phyloP scores from a whole-genome alignment of 2,329 filamentous ascomycete species.

The Thermomyces lanuginosus region DNA sequence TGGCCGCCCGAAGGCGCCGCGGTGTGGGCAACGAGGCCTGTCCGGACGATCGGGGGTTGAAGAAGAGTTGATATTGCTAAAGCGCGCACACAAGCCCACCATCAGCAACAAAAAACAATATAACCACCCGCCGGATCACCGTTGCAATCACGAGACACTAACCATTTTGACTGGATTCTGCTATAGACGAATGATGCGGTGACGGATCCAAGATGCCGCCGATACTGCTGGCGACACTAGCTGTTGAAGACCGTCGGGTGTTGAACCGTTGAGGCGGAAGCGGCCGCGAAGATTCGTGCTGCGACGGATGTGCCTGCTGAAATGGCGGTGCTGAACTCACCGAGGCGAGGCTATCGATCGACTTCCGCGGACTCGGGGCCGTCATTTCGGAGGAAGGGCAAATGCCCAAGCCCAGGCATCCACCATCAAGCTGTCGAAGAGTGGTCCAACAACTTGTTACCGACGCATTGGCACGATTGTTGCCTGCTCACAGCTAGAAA shows the following conservation, averaged over 20 bases:
- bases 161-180: slow-evolving; percentile 76
- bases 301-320: slow-evolving; percentile 31
- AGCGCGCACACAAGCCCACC: neutral
- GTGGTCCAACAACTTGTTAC: neutral
- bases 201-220: slow-evolving; percentile 65
- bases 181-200: slow-evolving; percentile 41
- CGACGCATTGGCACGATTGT: neutral
- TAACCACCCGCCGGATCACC: neutral
- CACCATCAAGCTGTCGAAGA: slow-evolving; percentile 4
- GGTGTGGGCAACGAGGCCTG: slow-evolving; percentile 67
- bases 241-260: slow-evolving; percentile 57
- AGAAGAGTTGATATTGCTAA: slow-evolving; percentile 84
- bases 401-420: slow-evolving; percentile 5
- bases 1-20: slow-evolving; percentile 52
- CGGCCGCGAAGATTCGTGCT: slow-evolving; percentile 21
- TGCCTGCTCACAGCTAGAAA: no score
- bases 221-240: slow-evolving; percentile 76
- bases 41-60: slow-evolving; percentile 75
- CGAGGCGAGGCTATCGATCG: slow-evolving; percentile 47
- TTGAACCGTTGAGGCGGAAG: slow-evolving; percentile 18
- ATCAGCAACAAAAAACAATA: neutral
- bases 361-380: slow-evolving; percentile 45
- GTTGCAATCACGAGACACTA: slow-evolving; percentile 5
- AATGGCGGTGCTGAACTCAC: slow-evolving; percentile 36
- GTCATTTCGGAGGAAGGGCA: slow-evolving; percentile 37